phyloP scores from a whole-genome alignment of 805 yeast genomes.

The Teunomyces pallodes region DNA sequence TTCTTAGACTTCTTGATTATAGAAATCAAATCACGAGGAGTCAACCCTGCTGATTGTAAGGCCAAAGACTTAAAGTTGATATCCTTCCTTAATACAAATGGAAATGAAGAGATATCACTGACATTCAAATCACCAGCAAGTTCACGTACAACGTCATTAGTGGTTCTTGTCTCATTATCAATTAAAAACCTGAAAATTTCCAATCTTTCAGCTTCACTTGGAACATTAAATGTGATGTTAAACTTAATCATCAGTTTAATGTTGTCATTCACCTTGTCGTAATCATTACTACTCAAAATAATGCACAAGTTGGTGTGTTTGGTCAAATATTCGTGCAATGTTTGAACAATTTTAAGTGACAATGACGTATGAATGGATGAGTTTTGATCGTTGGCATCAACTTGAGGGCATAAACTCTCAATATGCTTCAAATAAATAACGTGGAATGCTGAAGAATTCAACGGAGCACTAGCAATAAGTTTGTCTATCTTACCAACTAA shows the following conservation, averaged over 20 bases:
- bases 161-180: constrained; percentile 15
- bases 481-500: constrained; percentile 75
- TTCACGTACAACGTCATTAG: constrained; percentile 24
- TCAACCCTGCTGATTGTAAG: constrained; percentile 87
- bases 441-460: constrained; percentile 20
- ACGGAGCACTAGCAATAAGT: constrained; percentile 40
- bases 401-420: constrained; percentile 67
- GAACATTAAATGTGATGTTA: constrained; percentile 74
- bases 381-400: constrained; percentile 55
- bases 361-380: constrained; percentile 41
- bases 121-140: constrained; percentile 14
- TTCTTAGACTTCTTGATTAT: constrained; percentile 66
- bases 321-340: constrained; percentile 53
- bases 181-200: constrained; percentile 57
- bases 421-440: constrained; percentile 68
- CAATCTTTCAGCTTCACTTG: constrained; percentile 71
- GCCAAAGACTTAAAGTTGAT: constrained; percentile 59
- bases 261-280: constrained; percentile 64
- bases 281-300: constrained; percentile 67
- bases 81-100: constrained; percentile 27
- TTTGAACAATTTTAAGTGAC: constrained; percentile 52
- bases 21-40: constrained; percentile 75
- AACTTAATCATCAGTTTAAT: constrained; percentile 70
- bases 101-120: constrained; percentile 15
- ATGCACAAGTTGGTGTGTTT: constrained; percentile 43